phyloP scores from a whole-genome alignment of 2,329 filamentous ascomycete genomes.

The Alternaria metachromatica region DNA sequence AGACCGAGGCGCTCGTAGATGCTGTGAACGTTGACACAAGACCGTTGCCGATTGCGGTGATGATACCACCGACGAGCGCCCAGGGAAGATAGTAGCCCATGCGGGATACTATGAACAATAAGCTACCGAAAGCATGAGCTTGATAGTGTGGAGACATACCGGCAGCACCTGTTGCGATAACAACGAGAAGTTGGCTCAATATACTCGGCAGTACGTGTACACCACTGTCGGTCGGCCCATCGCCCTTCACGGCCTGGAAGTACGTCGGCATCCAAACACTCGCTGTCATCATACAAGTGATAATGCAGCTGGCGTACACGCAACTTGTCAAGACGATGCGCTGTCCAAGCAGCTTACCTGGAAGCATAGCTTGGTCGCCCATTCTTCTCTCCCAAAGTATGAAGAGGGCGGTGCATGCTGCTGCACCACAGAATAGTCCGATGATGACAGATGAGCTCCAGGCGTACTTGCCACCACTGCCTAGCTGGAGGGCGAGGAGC shows the following conservation, averaged over 20 bases:
- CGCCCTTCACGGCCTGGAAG: slow-evolving; percentile 51
- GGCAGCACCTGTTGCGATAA: slow-evolving; percentile 23
- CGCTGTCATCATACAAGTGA: slow-evolving; percentile 17
- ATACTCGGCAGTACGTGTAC: slow-evolving; percentile 49
- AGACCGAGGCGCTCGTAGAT: slow-evolving; percentile 35
- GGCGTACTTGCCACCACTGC: slow-evolving; percentile 39
- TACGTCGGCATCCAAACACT: slow-evolving; percentile 45
- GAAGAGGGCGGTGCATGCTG: slow-evolving; percentile 39
- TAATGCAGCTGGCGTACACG: slow-evolving; percentile 12
- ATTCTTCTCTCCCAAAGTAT: slow-evolving; percentile 45
- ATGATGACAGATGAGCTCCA: slow-evolving; percentile 48
- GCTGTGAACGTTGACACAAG: slow-evolving; percentile 50
- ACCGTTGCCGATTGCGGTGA: slow-evolving; percentile 51
- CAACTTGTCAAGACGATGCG: slow-evolving; percentile 41
- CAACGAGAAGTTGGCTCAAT: slow-evolving; percentile 30
- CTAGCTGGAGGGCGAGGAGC: slow-evolving; percentile 50
- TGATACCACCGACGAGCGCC: slow-evolving; percentile 32
- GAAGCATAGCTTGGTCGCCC: slow-evolving; percentile 50
- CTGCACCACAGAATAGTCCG: slow-evolving; percentile 44
- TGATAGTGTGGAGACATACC: slow-evolving; percentile 10
- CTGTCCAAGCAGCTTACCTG: slow-evolving; percentile 41
- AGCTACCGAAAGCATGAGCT: not conserved
- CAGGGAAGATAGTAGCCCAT: slow-evolving; percentile 40
- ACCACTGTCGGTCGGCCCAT: slow-evolving; percentile 48
- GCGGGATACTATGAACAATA: slow-evolving; percentile 17